Evolutionary conservation across 2,329 filamentous ascomycete genomes (phyloP), one percentile per base, ranked within the genome.

Genomic region (Aureobasidium namibiae): DNA sequence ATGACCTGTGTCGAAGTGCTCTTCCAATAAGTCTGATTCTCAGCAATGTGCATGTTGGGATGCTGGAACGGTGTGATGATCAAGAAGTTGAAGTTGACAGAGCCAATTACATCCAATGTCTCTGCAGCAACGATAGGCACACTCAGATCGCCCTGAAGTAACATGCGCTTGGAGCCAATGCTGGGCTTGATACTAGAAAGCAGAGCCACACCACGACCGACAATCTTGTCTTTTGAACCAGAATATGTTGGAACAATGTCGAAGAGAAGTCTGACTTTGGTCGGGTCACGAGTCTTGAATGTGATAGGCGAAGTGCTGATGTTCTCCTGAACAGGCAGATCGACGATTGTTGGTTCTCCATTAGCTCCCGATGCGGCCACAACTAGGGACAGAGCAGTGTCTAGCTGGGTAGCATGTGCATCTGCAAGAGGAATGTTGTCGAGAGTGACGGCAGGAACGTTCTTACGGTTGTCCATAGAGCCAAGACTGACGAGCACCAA

Each of bases 201-300:
- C 48, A 97, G 77, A 1, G 94, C 92, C 24, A 96, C 92, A 23
- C 84, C 94, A 39, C 94, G 87, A 2, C 92, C 94, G 60, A 99
- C 86, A 64, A 94, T 81, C 66, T 89, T 88, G 67, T 96, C 90
- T 45, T 82, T 83, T 7, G 80, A 78, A 4, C 92, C 94, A 41
- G 92, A 88, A 73, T 97, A 97, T 0, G 94, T 99, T 1, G 92
- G 94, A 1, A 97, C 86, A 65, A 99, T 89, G 67, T 99, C 94
- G 67, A 99, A 99, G 56, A 95, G 78, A 10, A 99, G 77, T 71
- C 92, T 95, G 61, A 96, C 92, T 67, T 90, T 90, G 29, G 82
- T 80, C 0, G 86, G 80, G 68, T 97, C 90, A 1, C 74, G 80
- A 0, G 92, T 87, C 60, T 86, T 90, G 73, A 99, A 99, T 0